Evolutionary conservation across 352 stramenopile species (phyloP).

Genomic region (Thalassiosira livingstoniorum): DNA sequence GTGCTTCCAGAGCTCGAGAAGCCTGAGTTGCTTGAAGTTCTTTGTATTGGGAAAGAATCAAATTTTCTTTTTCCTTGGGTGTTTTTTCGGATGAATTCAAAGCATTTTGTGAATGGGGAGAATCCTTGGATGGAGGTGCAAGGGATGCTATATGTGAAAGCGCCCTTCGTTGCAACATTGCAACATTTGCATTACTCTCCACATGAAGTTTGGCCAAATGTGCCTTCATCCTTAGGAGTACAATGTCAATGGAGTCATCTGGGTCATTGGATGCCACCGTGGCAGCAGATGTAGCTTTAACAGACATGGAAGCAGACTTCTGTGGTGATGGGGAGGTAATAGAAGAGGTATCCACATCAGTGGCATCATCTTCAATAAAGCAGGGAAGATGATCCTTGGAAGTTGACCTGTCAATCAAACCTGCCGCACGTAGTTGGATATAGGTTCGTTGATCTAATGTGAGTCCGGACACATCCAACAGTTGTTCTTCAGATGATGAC

Average conservation of each 20-base stretch:
- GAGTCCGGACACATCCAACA: slow-evolving; percentile 55
- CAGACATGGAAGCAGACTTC: too few relatives aligned
- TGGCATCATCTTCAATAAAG: slow-evolving; percentile 17
- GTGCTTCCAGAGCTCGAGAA: too few relatives aligned
- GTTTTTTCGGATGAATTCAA: not conserved
- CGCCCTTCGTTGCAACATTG: slow-evolving; percentile 51
- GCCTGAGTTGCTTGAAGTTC: too few relatives aligned
- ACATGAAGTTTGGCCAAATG: slow-evolving; percentile 52
- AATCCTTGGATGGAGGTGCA: too few relatives aligned
- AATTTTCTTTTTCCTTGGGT: slow-evolving; percentile 49
- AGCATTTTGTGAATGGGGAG: too few relatives aligned
- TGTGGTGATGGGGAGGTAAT: not conserved
- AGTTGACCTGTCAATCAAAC: slow-evolving; percentile 33
- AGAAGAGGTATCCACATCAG: not conserved
- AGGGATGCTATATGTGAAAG: too few relatives aligned
- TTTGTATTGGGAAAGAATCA: slow-evolving; percentile 55
- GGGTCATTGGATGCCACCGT: slow-evolving; percentile 19
- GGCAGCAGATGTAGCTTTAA: not conserved
- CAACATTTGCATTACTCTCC: slow-evolving; percentile 48
- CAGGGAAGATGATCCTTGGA: not conserved
- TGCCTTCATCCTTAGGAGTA: slow-evolving; percentile 64
- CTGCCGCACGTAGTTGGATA: slow-evolving; percentile 48
- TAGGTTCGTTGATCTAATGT: slow-evolving; percentile 58
- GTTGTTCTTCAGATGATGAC: not conserved
- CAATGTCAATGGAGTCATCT: slow-evolving; percentile 42